A percentile compares a stretch with the other conserved stretches of the same genome.
phyloP scores from a whole-genome alignment of 1,284 basidiomycete species.

The Austroboletus olivaceoglutinosus region DNA sequence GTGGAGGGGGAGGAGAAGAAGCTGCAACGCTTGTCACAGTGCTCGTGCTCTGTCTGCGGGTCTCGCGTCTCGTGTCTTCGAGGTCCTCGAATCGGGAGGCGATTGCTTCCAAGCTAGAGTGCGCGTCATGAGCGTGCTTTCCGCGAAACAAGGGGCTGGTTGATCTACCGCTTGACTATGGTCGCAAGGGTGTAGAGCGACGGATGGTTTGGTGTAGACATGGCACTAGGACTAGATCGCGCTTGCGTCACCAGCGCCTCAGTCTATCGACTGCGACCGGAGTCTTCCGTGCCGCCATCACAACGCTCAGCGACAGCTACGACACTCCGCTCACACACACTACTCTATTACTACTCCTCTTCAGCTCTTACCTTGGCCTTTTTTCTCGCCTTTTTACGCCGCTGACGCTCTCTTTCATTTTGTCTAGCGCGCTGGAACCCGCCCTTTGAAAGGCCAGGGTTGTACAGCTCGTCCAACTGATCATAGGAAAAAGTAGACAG shows the following conservation, averaged over 20 bases:
- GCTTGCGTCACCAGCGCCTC: not conserved
- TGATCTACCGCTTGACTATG: slow-evolving; percentile 75
- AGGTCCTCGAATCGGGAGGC: slow-evolving; percentile 95
- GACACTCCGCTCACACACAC: not conserved
- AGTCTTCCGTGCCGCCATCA: slow-evolving; percentile 19
- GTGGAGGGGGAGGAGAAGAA: slow-evolving; percentile 39
- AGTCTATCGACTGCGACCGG: slow-evolving; percentile 13
- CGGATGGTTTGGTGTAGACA: slow-evolving; percentile 37
- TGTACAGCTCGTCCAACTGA: slow-evolving; percentile 66
- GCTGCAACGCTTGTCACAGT: slow-evolving; percentile 28
- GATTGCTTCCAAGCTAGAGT: slow-evolving; percentile 79
- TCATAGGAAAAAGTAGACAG: slow-evolving; percentile 4
- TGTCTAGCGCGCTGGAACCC: slow-evolving; percentile 65
- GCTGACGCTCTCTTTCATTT: slow-evolving; percentile 65
- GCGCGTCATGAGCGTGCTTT: slow-evolving; percentile 4
- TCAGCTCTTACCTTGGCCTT: slow-evolving; percentile 40
- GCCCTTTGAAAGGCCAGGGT: slow-evolving; percentile 74
- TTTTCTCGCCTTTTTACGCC: slow-evolving; percentile 69
- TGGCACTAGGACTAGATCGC: slow-evolving; percentile 1
- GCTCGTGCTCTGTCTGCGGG: slow-evolving; percentile 25
- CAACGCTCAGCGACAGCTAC: not conserved
- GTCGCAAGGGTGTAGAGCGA: slow-evolving; percentile 72
- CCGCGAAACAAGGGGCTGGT: slow-evolving; percentile 6
- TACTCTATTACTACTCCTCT: slow-evolving; percentile 9
- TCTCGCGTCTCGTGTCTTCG: slow-evolving; percentile 45